Conservation (phyloP, 1,139 yeast genomes). For the Keqinozyma sinolaborantium region DNA sequence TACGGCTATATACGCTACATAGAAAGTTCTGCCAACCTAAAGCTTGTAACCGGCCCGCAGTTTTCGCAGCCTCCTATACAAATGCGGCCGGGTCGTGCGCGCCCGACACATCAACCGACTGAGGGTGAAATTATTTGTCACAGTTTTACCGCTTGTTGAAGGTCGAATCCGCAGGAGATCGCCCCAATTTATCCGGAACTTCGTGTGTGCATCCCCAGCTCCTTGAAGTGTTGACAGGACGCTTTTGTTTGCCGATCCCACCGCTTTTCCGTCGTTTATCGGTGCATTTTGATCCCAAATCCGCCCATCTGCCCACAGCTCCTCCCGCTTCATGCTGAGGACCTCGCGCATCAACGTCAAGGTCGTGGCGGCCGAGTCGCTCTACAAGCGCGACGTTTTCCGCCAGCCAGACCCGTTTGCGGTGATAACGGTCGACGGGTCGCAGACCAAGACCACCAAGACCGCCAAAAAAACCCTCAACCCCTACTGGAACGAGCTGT, state of each 20-base stretch:
- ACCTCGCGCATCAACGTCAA: conserved; percentile 55
- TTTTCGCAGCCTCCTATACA: too few relatives aligned
- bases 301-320: conserved; percentile 8
- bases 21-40: background rate
- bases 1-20: background rate
- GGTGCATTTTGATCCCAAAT: too few relatives aligned
- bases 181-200: background rate
- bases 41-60: too few relatives aligned
- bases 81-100: too few relatives aligned
- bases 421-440: conserved; percentile 93
- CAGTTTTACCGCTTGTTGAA: background rate
- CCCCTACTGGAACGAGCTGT: conserved; percentile 97
- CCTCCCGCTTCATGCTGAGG: too few relatives aligned
- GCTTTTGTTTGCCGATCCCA: too few relatives aligned
- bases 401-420: conserved; percentile 98
- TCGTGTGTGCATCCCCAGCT: background rate
- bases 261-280: too few relatives aligned
- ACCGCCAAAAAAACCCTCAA: conserved; percentile 92
- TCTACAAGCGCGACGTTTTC: conserved; percentile 91
- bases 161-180: background rate
- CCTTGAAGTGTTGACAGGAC: too few relatives aligned
- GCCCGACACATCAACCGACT: background rate
- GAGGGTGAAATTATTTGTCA: background rate
- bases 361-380: conserved; percentile 93
- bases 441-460: conserved; percentile 91